Evolutionary conservation across 2,329 filamentous ascomycete genomes (phyloP).

Genomic region (Akanthomyces muscarius): DNA sequence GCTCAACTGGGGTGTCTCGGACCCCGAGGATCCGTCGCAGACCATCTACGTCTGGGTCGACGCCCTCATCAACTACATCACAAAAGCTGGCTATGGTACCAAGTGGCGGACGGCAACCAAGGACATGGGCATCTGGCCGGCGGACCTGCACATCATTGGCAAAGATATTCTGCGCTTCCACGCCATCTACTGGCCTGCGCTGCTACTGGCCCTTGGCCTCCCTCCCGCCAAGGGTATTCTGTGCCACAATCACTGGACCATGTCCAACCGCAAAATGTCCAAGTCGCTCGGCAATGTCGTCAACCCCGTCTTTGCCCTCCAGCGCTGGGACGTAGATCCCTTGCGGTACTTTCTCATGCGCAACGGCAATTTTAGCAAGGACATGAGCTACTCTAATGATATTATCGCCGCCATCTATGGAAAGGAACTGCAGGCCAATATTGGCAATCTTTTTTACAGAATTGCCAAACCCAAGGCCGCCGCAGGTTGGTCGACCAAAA

Average conservation of each 20-base stretch:
- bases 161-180: constrained; percentile 98
- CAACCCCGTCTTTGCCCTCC: constrained; percentile 85
- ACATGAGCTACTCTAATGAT: constrained; percentile 81
- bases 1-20: constrained; percentile 81
- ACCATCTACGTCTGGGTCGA: constrained; percentile 99
- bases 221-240: constrained; percentile 75
- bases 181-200: constrained; percentile 95
- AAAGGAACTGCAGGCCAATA: constrained; percentile 68
- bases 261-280: constrained; percentile 90
- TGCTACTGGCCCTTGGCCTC: constrained; percentile 82
- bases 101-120: constrained; percentile 63
- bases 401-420: constrained; percentile 73
- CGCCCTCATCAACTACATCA: constrained; percentile 90
- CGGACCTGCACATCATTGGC: constrained; percentile 86
- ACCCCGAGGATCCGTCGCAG: constrained; percentile 78
- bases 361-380: constrained; percentile 70
- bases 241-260: constrained; percentile 92
- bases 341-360: constrained; percentile 86
- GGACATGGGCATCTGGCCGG: constrained; percentile 71
- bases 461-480: constrained; percentile 59
- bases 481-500: constrained; percentile 57
- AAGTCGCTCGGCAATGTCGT: constrained; percentile 95
- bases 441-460: constrained; percentile 77
- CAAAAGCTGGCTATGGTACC: constrained; percentile 69
- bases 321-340: constrained; percentile 81